These are phyloP conservation scores for Penicillium palitans DNA, from an alignment of 2,329 filamentous ascomycete genomes.

Conservation along the genomic window DNA sequence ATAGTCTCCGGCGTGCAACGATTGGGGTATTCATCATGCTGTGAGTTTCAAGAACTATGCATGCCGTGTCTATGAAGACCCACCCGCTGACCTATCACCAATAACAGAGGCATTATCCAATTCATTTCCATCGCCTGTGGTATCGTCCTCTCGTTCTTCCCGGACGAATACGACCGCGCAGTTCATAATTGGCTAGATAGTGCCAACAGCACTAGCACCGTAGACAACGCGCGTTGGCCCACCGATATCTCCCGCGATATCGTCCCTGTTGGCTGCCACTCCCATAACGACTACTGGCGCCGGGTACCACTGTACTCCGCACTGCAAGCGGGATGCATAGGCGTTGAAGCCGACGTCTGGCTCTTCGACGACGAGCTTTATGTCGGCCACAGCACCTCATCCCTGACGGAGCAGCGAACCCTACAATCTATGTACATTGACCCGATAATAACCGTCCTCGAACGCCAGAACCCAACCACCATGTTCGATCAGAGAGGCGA, in stretches of 20 bases:
- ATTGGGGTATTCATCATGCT: slow-evolving; percentile 36
- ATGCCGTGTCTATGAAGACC: background rate
- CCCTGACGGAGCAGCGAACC: slow-evolving; percentile 50
- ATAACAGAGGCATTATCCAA: slow-evolving; percentile 42
- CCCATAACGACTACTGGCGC: slow-evolving; percentile 62
- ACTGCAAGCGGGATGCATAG: slow-evolving; percentile 54
- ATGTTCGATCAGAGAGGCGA: slow-evolving; percentile 35
- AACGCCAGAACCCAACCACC: slow-evolving; percentile 50
- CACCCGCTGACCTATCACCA: slow-evolving; percentile 6
- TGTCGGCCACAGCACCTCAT: slow-evolving; percentile 54
- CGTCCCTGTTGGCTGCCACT: slow-evolving; percentile 54
- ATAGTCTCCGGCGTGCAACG: slow-evolving; percentile 22
- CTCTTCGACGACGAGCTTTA: slow-evolving; percentile 54
- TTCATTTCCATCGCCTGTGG: slow-evolving; percentile 41
- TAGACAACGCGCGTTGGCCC: slow-evolving; percentile 45
- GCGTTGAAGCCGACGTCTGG: slow-evolving; percentile 61
- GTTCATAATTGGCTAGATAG: slow-evolving; percentile 43
- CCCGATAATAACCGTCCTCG: slow-evolving; percentile 52
- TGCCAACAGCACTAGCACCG: slow-evolving; percentile 37
- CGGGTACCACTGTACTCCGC: slow-evolving; percentile 57
- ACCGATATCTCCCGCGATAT: slow-evolving; percentile 54
- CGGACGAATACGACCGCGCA: slow-evolving; percentile 43
- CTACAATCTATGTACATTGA: slow-evolving; percentile 55
- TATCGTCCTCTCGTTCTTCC: slow-evolving; percentile 44
- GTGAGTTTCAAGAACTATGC: slow-evolving; percentile 25